phyloP scores from a whole-genome alignment of 2,329 filamentous ascomycete species.

The Trichoderma gracile region DNA sequence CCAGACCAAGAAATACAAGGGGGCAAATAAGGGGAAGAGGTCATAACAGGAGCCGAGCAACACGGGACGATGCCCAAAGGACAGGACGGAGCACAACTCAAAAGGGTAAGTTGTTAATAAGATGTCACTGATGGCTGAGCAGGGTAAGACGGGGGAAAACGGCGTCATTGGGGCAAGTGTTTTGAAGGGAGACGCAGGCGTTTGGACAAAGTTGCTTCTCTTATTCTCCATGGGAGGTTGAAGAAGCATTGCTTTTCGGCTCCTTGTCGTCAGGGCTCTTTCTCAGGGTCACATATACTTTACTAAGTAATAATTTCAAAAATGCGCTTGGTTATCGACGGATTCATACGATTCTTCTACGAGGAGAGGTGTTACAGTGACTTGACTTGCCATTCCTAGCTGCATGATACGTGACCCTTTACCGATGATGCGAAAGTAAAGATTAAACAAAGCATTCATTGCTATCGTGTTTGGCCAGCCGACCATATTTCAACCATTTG shows the following conservation, averaged over 20 bases:
- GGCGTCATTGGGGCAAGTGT: constrained; percentile 9
- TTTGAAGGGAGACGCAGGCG: constrained; percentile 19
- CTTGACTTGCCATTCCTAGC: constrained; percentile 4
- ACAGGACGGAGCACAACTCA: no score
- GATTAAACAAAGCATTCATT: not conserved
- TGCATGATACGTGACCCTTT: not conserved
- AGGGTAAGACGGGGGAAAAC: not conserved
- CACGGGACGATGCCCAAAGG: no score
- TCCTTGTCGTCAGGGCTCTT: not conserved
- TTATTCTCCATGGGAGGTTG: not conserved
- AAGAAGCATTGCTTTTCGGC: not conserved
- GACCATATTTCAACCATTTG: constrained; percentile 17
- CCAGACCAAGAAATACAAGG: no score
- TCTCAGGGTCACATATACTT: not conserved
- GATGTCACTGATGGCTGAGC: not conserved
- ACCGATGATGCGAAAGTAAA: not conserved
- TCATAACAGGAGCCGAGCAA: no score
- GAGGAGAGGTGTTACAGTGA: not conserved
- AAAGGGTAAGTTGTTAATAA: not conserved
- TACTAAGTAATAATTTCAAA: not conserved
- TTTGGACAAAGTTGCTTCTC: constrained; percentile 3
- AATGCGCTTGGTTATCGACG: no score
- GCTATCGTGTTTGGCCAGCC: not conserved
- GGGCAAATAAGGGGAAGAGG: no score
- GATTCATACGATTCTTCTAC: no score